Evolutionary conservation across 805 yeast genomes (phyloP).

Genomic region (Candida orba): DNA sequence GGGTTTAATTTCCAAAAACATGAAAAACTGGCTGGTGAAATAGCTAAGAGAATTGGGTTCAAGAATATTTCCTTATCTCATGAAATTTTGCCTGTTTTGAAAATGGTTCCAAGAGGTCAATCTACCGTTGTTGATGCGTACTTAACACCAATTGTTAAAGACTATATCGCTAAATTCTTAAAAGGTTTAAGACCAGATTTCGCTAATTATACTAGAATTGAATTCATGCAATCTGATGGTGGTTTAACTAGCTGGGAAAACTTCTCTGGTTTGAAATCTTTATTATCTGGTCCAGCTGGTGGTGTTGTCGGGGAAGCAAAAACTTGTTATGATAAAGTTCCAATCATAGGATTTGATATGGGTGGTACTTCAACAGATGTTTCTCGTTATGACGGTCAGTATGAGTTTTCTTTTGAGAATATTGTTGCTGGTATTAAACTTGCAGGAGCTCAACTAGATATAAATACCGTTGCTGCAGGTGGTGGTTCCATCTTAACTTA

Average conservation of each 20-base stretch:
- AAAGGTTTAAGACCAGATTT: constrained; percentile 27
- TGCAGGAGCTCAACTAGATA: constrained; percentile 34
- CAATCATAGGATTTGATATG: constrained; percentile 35
- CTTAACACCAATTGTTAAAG: constrained; percentile 36
- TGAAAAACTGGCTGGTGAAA: constrained; percentile 27
- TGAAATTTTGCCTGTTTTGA: constrained; percentile 31
- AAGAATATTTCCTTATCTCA: constrained; percentile 27
- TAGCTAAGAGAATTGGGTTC: constrained; percentile 30
- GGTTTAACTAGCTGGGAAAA: constrained; percentile 46
- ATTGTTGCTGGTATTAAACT: constrained; percentile 33
- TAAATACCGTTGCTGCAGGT: constrained; percentile 33
- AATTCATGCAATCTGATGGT: constrained; percentile 56
- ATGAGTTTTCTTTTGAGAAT: constrained; percentile 26
- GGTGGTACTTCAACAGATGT: constrained; percentile 38
- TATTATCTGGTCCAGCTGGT: constrained; percentile 56
- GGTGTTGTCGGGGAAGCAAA: constrained; percentile 53
- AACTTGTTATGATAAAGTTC: constrained; percentile 38
- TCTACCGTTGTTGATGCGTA: constrained; percentile 38
- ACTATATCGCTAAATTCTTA: constrained; percentile 31
- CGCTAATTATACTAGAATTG: constrained; percentile 33
- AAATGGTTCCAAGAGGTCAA: constrained; percentile 34
- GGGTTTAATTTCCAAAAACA: constrained; percentile 32
- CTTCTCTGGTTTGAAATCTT: constrained; percentile 46
- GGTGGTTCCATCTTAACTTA: constrained; percentile 30
- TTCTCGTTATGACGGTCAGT: constrained; percentile 26